phyloP scores from a whole-genome alignment of 2,329 filamentous ascomycete genomes.

The Raffaelea arxii region DNA sequence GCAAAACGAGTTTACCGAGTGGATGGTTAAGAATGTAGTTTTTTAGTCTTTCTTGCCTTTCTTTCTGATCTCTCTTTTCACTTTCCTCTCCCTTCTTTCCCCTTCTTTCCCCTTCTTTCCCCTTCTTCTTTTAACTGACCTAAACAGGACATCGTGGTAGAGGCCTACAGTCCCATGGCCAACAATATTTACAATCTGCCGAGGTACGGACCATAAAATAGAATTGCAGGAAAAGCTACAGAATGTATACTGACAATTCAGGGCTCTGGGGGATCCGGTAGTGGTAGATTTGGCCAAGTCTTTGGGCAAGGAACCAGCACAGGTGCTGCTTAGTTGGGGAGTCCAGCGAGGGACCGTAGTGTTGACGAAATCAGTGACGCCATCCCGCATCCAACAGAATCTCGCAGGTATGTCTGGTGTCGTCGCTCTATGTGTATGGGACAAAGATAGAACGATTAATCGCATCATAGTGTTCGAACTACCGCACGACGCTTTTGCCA shows the following conservation, averaged over 20 bases:
- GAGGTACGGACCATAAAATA: neutral
- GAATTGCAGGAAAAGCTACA: neutral
- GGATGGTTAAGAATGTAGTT: constrained; percentile 35
- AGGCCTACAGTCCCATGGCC: constrained; percentile 56
- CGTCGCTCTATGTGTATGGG: no score
- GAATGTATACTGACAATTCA: neutral
- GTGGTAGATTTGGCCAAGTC: constrained; percentile 4
- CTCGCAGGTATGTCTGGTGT: constrained; percentile 34
- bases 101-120: neutral
- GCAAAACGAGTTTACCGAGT: constrained; percentile 44
- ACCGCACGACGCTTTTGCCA: constrained; percentile 40
- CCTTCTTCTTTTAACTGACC: neutral
- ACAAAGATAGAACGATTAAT: no score
- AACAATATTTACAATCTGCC: constrained; percentile 10
- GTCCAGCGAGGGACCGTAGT: constrained; percentile 73
- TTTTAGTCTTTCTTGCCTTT: neutral
- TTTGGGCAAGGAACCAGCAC: constrained; percentile 41
- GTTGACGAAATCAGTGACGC: constrained; percentile 59
- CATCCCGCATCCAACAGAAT: constrained; percentile 39
- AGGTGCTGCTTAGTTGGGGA: constrained; percentile 78
- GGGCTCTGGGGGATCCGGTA: constrained; percentile 2
- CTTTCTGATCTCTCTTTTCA: neutral
- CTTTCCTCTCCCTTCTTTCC: neutral
- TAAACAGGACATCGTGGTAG: constrained; percentile 43
- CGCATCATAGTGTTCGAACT: constrained; percentile 36